These are phyloP conservation scores for Citrullus amarus DNA, from an alignment of 306 rosid species.

Conservation along the genomic window DNA sequence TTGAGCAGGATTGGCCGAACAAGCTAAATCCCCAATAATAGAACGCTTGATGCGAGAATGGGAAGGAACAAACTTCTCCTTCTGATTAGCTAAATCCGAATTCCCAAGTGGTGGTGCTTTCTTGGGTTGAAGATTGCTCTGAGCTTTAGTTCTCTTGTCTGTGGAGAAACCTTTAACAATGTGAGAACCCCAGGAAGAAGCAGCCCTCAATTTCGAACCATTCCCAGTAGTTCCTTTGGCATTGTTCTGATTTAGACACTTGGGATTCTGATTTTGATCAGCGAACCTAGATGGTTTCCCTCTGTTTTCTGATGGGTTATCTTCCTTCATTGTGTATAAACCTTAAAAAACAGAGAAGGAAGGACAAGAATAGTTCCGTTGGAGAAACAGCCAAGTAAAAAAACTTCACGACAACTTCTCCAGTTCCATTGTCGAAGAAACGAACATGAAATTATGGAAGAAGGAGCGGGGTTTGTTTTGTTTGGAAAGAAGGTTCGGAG, in stretches of 20 bases:
- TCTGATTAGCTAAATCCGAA: slow-evolving; percentile 34
- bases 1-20: slow-evolving; percentile 44
- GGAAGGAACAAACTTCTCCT: slow-evolving; percentile 35
- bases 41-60: slow-evolving; percentile 74
- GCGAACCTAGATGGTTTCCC: slow-evolving; percentile 41
- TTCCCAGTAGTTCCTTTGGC: slow-evolving; percentile 30
- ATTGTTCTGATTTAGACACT: slow-evolving; percentile 21
- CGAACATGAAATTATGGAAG: background rate
- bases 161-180: slow-evolving; percentile 76
- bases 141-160: slow-evolving; percentile 56
- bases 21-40: slow-evolving; percentile 62
- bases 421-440: background rate
- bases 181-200: slow-evolving; percentile 86
- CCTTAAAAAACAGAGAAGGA: background rate
- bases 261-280: slow-evolving; percentile 75
- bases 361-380: background rate
- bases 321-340: slow-evolving; percentile 59
- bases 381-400: background rate
- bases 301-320: slow-evolving; percentile 54
- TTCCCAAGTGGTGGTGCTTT: slow-evolving; percentile 32
- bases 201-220: slow-evolving; percentile 45
- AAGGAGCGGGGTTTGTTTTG: background rate
- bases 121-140: slow-evolving; percentile 19
- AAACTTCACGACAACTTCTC: background rate
- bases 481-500: background rate